Evolutionary conservation across 345 rosid genomes (phyloP).

Genomic region (Atalantia buxifolia): DNA sequence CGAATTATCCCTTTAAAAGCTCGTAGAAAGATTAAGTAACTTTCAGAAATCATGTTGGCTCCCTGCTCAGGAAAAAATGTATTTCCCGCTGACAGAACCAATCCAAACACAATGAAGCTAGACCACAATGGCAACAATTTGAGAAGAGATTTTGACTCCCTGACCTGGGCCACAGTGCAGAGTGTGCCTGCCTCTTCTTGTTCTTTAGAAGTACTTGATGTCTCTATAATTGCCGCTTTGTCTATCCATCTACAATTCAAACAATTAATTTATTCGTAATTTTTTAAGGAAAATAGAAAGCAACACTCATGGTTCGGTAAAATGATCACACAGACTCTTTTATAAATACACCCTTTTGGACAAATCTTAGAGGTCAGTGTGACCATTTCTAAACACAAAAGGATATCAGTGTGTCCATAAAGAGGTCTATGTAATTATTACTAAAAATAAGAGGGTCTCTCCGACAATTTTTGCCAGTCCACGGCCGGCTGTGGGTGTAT

Average conservation of each 20-base stretch:
- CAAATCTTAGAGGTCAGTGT: too few relatives aligned
- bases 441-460: too few relatives aligned
- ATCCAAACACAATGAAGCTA: slow-evolving; percentile 7
- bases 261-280: background rate
- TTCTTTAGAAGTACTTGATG: background rate
- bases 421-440: too few relatives aligned
- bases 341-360: too few relatives aligned
- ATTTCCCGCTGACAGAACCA: background rate
- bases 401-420: too few relatives aligned
- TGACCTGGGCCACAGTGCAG: background rate
- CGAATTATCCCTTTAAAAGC: background rate
- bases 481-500: too few relatives aligned
- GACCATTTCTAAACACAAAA: too few relatives aligned
- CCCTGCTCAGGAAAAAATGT: slow-evolving; percentile 11
- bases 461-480: too few relatives aligned
- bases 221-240: background rate
- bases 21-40: background rate
- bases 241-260: background rate
- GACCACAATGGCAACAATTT: slow-evolving; percentile 3
- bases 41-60: background rate
- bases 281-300: too few relatives aligned
- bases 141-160: background rate
- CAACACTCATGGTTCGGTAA: too few relatives aligned
- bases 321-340: too few relatives aligned
- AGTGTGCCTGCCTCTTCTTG: background rate